Conservation (phyloP, 208 protist species). For the Trypanosoma cruzi region DNA sequence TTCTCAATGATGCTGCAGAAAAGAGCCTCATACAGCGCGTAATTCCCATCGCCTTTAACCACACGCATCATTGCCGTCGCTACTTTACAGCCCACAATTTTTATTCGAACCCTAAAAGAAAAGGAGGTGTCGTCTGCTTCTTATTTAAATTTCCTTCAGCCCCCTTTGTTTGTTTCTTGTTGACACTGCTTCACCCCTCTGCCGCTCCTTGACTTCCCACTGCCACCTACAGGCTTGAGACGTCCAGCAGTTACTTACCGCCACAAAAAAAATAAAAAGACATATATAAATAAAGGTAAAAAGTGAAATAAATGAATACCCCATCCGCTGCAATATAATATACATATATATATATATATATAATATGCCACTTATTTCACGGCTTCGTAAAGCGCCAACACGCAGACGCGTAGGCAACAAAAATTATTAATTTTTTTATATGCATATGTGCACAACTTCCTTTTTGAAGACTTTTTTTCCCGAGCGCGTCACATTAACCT, state of each 20-base stretch:
- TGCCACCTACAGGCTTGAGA: no score
- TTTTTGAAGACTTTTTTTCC: background rate
- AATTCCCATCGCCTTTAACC: background rate
- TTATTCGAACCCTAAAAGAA: background rate
- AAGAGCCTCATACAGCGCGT: conserved; percentile 5
- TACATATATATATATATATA: conserved; percentile 3
- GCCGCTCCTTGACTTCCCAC: no score
- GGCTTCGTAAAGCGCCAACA: background rate
- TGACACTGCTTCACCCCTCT: background rate
- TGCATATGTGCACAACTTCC: background rate
- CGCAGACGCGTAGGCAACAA: background rate
- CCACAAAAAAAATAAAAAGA: no score
- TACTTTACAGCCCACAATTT: background rate
- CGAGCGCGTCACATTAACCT: background rate
- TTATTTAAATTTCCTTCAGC: background rate
- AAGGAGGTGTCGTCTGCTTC: background rate
- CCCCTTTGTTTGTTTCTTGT: background rate
- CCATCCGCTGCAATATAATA: background rate
- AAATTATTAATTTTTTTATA: background rate
- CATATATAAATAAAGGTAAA: no score
- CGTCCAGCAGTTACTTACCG: no score
- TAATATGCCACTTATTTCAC: background rate
- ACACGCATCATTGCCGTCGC: background rate
- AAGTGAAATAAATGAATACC: no score
- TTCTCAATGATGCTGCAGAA: conserved; percentile 2